A percentile compares a stretch with the other conserved stretches of the same genome.
phyloP scores from a whole-genome alignment of 768 basidiomycete species.

The Tremella fuciformis region DNA sequence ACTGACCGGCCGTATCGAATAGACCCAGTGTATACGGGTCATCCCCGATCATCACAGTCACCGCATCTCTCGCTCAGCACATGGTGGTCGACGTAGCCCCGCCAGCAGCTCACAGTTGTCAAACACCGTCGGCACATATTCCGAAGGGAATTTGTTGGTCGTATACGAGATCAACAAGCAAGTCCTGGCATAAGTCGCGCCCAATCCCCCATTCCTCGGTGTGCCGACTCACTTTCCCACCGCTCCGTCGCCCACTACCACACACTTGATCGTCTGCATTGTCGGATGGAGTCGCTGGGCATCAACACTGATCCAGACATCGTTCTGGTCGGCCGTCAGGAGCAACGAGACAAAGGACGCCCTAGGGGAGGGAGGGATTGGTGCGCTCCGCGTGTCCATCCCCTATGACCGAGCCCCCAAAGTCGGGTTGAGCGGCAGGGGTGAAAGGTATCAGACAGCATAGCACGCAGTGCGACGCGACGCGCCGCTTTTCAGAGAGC shows the following conservation, averaged over 20 bases:
- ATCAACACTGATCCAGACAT: too few relatives aligned
- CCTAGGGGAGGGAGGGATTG: too few relatives aligned
- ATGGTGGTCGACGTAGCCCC: too few relatives aligned
- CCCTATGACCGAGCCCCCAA: too few relatives aligned
- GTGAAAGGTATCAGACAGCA: too few relatives aligned
- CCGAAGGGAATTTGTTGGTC: constrained; percentile 57
- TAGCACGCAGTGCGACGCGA: too few relatives aligned
- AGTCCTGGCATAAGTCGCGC: constrained; percentile 31
- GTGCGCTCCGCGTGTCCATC: too few relatives aligned
- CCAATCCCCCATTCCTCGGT: constrained; percentile 1
- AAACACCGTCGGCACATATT: constrained; percentile 93
- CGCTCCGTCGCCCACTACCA: constrained; percentile 55
- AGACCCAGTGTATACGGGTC: constrained; percentile 97
- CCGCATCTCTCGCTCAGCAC: constrained; percentile 58
- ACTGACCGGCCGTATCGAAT: constrained; percentile 96
- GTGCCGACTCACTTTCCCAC: constrained; percentile 53
- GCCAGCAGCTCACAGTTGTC: constrained; percentile 48
- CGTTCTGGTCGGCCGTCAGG: too few relatives aligned
- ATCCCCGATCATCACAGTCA: constrained; percentile 99
- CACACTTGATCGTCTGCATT: constrained; percentile 54
- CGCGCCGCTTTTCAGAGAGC: too few relatives aligned
- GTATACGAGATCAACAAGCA: constrained; percentile 53
- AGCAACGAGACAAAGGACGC: too few relatives aligned
- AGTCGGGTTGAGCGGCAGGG: too few relatives aligned
- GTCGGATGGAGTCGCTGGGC: not conserved